Evolutionary conservation across 768 basidiomycete genomes (phyloP).

Genomic region (Rhizopogon rudus): DNA sequence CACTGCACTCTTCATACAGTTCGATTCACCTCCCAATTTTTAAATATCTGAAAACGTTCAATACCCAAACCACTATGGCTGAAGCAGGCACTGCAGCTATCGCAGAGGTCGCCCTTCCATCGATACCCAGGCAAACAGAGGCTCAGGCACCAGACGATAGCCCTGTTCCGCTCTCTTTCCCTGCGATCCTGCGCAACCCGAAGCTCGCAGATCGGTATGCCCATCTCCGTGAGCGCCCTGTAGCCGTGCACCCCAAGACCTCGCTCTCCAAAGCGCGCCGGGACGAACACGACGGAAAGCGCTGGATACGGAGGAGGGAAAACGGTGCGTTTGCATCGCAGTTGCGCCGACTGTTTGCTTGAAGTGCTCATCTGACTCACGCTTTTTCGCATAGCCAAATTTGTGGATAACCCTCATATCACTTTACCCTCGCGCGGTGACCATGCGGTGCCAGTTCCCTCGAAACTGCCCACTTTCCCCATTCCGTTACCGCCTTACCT

Average conservation of each 20-base stretch:
- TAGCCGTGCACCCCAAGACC: slow-evolving; percentile 9
- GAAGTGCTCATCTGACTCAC: neutral
- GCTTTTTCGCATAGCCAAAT: slow-evolving; percentile 44
- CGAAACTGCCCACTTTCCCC: slow-evolving; percentile 59
- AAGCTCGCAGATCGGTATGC: slow-evolving; percentile 49
- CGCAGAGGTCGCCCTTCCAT: neutral
- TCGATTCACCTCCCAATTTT: too few relatives aligned
- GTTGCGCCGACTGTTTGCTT: neutral
- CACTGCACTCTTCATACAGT: too few relatives aligned
- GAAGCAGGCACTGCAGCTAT: neutral
- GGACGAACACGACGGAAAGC: slow-evolving; percentile 70
- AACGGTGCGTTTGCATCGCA: slow-evolving; percentile 47
- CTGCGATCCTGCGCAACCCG: slow-evolving; percentile 60
- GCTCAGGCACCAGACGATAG: neutral
- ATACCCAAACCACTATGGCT: neutral
- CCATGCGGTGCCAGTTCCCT: slow-evolving; percentile 40
- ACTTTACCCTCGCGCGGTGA: slow-evolving; percentile 57
- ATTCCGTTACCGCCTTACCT: slow-evolving; percentile 70
- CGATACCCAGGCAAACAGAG: neutral
- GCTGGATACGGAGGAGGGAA: slow-evolving; percentile 71
- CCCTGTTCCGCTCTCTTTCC: slow-evolving; percentile 62
- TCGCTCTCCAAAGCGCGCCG: slow-evolving; percentile 38
- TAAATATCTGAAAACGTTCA: neutral
- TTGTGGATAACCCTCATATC: slow-evolving; percentile 70
- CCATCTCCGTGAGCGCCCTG: slow-evolving; percentile 34